Base-by-base conservation (phyloP, 164 flowering plant species). In the Berberis vulgaris region DNA sequence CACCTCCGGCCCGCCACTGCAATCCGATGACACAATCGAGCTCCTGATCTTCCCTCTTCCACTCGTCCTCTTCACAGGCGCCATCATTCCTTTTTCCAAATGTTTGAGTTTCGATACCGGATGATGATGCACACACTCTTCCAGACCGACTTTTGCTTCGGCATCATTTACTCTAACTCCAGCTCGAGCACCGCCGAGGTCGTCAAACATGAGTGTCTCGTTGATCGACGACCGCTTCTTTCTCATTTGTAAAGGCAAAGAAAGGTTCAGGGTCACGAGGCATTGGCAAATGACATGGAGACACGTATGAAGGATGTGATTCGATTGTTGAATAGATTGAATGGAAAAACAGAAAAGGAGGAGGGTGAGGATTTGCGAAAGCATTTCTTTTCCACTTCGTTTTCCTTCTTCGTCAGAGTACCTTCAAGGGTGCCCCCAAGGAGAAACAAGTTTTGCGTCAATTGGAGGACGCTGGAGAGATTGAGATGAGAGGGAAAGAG, bases 81-180 rank as follows among this genome's bases (percentile, higher is more conserved):
- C 97, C 0, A 83, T 86, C 70, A 86, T 94, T 52, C 98, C 98
- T 1, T 26, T 26, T 75, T 93, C 1, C 97, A 93, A 69, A 93
- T 93, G 77, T 93, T 90, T 74, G 98, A 93, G 72, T 88, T 85
- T 76, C 87, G 97, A 2, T 93, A 90, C 82, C 88, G 98, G 42
- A 90, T 93, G 59, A 88, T 93, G 97, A 90, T 93, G 98, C 97
- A 93, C 75, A 88, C 98, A 0, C 88, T 93, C 62, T 86, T 93
- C 58, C 89, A 86, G 13, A 84, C 97, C 57, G 98, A 93, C 74
- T 91, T 93, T 63, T 92, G 98, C 0, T 93, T 93, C 77, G 98
- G 97, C 41, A 90, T 90, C 59, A 73, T 88, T 68, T 93, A 81
- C 86, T 59, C 91, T 68, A 96, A 90, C 74, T 56, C 91, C 59